Evolutionary conservation across 495 filamentous ascomycete genomes (phyloP).

Genomic region (Melanomma pulvis-pyrius): DNA sequence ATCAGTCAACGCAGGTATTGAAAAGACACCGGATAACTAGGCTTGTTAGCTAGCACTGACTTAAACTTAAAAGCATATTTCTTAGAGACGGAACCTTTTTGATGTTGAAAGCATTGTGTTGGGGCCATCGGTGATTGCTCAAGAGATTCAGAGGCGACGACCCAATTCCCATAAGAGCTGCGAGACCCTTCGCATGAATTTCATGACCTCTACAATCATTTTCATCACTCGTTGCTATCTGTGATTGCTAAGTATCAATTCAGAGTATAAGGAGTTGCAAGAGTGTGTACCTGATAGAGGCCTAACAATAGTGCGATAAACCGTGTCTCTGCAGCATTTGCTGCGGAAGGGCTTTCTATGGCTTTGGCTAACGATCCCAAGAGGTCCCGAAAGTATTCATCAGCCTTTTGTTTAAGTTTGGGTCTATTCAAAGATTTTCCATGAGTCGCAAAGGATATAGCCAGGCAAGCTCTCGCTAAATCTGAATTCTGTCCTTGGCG

Average conservation of each 20-base stretch:
- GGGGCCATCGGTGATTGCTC: no score
- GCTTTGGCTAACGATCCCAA: neutral
- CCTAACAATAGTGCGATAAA: neutral
- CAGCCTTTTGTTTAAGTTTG: neutral
- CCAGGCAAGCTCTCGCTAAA: neutral
- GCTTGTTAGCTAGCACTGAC: no score
- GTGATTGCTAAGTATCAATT: neutral
- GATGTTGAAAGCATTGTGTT: no score
- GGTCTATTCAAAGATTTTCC: neutral
- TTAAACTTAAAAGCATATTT: no score
- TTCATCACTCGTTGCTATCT: neutral
- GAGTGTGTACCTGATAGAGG: neutral
- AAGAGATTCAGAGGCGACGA: neutral
- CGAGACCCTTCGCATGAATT: neutral
- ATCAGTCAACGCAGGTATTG: neutral
- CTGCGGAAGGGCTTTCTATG: neutral
- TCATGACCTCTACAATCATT: neutral
- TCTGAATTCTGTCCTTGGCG: neutral
- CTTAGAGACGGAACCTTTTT: no score
- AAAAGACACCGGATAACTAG: neutral
- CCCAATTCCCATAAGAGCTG: neutral
- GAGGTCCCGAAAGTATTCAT: neutral
- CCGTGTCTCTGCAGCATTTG: neutral
- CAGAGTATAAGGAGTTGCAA: neutral
- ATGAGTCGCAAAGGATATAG: neutral